Conservation (phyloP, 75 land plant species). For the Larix kaempferi region DNA sequence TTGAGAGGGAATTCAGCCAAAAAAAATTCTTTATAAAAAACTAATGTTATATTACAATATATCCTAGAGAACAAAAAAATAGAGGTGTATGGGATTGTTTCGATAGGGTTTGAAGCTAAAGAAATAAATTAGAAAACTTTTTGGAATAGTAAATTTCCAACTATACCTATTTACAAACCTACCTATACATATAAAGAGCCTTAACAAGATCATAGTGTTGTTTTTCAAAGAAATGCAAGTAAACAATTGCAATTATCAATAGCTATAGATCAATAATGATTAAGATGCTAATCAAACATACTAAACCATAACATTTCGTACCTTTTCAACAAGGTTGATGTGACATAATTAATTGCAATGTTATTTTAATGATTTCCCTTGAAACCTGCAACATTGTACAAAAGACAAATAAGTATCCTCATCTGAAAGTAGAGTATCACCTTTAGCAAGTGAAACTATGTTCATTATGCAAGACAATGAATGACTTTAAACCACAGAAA, state of each 20-base stretch:
- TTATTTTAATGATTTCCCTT: constrained; percentile 47
- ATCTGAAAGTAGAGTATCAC: not conserved
- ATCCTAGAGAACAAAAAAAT: too few relatives aligned
- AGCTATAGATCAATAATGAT: not conserved
- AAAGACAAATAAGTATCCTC: not conserved
- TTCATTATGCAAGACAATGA: too few relatives aligned
- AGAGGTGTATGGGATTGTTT: too few relatives aligned
- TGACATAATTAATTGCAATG: constrained; percentile 53
- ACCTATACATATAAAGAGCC: constrained; percentile 56
- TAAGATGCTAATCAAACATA: not conserved
- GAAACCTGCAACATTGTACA: constrained; percentile 37
- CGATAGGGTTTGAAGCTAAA: not conserved
- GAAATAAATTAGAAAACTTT: not conserved
- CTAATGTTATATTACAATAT: too few relatives aligned
- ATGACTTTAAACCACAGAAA: not conserved
- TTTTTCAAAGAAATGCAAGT: constrained; percentile 70
- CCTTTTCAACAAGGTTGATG: constrained; percentile 43
- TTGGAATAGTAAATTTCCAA: not conserved
- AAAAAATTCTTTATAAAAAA: not conserved
- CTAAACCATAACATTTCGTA: constrained; percentile 9
- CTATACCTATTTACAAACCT: constrained; percentile 45
- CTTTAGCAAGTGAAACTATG: too few relatives aligned
- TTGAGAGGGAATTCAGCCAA: not conserved
- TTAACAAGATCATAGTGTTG: constrained; percentile 51
- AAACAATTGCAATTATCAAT: not conserved